phyloP scores from a whole-genome alignment of 345 rosid genomes.

The Trapa bicornis region DNA sequence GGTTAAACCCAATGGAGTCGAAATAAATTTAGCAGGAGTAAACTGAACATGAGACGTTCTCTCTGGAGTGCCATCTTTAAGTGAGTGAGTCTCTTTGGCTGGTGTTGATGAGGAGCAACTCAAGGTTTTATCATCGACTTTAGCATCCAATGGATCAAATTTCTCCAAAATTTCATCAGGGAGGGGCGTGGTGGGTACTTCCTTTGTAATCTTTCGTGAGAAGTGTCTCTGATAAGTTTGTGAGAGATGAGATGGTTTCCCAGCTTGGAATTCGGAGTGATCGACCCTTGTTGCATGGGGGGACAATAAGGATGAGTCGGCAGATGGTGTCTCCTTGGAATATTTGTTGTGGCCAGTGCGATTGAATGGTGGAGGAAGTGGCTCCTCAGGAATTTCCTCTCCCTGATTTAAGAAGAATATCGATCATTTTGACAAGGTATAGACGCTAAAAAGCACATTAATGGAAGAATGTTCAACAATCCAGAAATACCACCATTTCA shows the following conservation, averaged over 20 bases:
- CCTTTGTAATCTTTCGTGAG: constrained; percentile 14
- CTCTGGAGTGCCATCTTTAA: constrained; percentile 11
- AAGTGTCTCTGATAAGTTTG: constrained; percentile 29
- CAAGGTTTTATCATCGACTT: constrained; percentile 1
- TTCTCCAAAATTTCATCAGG: constrained; percentile 11
- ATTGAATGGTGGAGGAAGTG: constrained; percentile 64
- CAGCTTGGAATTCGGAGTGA: constrained; percentile 17
- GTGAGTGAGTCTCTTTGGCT: constrained; percentile 16
- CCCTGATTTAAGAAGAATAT: constrained; percentile 31
- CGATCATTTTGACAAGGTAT: background rate
- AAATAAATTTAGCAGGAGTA: constrained; percentile 56
- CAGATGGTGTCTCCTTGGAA: constrained; percentile 3
- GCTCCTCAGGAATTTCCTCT: constrained; percentile 63
- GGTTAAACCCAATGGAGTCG: constrained; percentile 41
- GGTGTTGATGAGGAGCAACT: constrained; percentile 26
- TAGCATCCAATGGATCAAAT: constrained; percentile 6
- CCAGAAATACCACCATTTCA: too few relatives aligned
- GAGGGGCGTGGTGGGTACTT: constrained; percentile 5
- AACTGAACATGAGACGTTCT: constrained; percentile 18
- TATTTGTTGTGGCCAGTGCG: constrained; percentile 11
- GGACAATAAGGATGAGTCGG: constrained; percentile 11
- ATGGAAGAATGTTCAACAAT: background rate
- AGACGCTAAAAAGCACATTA: background rate
- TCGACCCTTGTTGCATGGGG: constrained; percentile 7
- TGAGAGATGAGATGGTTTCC: constrained; percentile 33